Conservation (phyloP, 2,329 filamentous ascomycete species). For the Colletotrichum sp. region DNA sequence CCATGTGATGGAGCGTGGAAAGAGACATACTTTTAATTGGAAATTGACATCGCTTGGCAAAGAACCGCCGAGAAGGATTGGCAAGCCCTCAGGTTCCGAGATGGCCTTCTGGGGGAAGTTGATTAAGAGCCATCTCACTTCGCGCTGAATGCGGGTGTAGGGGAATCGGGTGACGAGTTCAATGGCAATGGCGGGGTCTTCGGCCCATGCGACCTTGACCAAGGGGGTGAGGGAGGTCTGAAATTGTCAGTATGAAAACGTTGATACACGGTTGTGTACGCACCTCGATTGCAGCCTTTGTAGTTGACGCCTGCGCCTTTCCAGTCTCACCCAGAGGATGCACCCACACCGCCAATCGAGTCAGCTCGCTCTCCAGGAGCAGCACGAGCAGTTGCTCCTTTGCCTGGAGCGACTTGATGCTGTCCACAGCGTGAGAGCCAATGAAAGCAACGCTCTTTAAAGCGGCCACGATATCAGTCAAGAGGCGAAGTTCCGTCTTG, state of each 20-base stretch:
- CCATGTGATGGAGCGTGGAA: background rate
- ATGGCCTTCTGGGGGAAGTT: constrained; percentile 85
- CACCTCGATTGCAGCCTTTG: constrained; percentile 39
- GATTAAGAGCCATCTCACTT: constrained; percentile 80
- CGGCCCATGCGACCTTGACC: constrained; percentile 83
- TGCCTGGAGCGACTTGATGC: constrained; percentile 69
- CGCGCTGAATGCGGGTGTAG: constrained; percentile 72
- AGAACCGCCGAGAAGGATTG: constrained; percentile 78
- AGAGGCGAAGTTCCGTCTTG: constrained; percentile 86
- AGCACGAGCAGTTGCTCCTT: constrained; percentile 86
- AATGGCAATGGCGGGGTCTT: constrained; percentile 85
- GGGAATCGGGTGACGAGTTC: constrained; percentile 83
- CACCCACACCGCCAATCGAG: constrained; percentile 87
- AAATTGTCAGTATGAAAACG: background rate
- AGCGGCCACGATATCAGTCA: constrained; percentile 74
- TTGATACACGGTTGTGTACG: constrained; percentile 9
- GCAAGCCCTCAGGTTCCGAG: constrained; percentile 79
- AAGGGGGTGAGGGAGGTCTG: constrained; percentile 65
- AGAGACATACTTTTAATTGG: constrained; percentile 74
- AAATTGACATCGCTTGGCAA: constrained; percentile 80
- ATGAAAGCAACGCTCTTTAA: constrained; percentile 70
- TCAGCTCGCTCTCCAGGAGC: constrained; percentile 84
- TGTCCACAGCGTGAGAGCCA: constrained; percentile 55
- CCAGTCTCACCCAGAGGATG: constrained; percentile 69
- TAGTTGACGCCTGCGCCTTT: constrained; percentile 33